Percentiles rank a stretch among this genome's conserved stretches.
phyloP scores from a whole-genome alignment of 306 rosid species.

The Casuarina glauca region DNA sequence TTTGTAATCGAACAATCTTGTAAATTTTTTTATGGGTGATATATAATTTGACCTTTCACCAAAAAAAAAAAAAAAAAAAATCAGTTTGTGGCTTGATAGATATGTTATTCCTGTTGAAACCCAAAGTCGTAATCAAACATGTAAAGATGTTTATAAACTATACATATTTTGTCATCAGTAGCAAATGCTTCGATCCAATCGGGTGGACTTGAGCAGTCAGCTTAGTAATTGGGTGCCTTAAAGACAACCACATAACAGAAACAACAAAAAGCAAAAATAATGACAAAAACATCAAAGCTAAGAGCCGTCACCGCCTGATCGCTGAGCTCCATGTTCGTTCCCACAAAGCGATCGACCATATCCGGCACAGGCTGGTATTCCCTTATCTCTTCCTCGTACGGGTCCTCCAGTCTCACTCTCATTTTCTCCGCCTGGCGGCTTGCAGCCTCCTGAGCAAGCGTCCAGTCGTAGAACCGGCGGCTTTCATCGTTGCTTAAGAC shows the following conservation, averaged over 20 bases:
- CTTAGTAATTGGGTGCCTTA: slow-evolving; percentile 59
- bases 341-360: slow-evolving; percentile 76
- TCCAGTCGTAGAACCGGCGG: slow-evolving; percentile 83
- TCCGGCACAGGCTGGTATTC: slow-evolving; percentile 67
- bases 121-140: too few species aligned
- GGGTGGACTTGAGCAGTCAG: too few species aligned
- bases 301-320: slow-evolving; percentile 84
- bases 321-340: slow-evolving; percentile 70
- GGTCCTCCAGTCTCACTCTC: slow-evolving; percentile 79
- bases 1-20: too few species aligned
- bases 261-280: slow-evolving; percentile 60
- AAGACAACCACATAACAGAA: slow-evolving; percentile 54
- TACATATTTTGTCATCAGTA: not conserved
- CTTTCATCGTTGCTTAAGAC: slow-evolving; percentile 64
- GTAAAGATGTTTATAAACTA: too few species aligned
- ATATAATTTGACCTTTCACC: too few species aligned
- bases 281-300: slow-evolving; percentile 60
- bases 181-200: not conserved
- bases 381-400: slow-evolving; percentile 39
- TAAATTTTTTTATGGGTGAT: too few species aligned
- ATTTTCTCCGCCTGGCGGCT: slow-evolving; percentile 71
- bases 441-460: slow-evolving; percentile 84
- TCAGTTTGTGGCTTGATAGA: too few species aligned
- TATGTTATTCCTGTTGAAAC: too few species aligned
- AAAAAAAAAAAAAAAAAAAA: too few species aligned